Evolutionary conservation across 306 rosid genomes (phyloP).

Genomic region (Malus orientalis): DNA sequence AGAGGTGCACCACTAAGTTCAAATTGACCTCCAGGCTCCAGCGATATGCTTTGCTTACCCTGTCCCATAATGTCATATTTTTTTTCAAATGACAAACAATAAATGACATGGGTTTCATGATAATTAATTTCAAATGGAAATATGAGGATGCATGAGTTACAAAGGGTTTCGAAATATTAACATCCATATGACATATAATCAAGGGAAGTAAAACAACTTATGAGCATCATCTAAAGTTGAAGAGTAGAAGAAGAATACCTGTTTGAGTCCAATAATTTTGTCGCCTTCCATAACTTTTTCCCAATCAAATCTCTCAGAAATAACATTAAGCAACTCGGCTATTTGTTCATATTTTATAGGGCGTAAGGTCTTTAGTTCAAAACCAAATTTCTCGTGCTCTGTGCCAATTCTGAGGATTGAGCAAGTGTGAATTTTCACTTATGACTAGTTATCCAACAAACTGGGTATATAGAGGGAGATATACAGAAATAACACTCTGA

Average conservation of each 20-base stretch:
- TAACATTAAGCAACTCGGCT: conserved; percentile 68
- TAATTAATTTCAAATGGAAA: background rate
- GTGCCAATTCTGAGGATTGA: conserved; percentile 75
- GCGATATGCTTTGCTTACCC: conserved; percentile 96
- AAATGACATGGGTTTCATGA: background rate
- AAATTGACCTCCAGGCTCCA: conserved; percentile 99
- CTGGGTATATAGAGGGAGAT: background rate
- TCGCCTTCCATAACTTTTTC: conserved; percentile 87
- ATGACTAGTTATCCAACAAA: background rate
- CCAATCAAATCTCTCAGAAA: conserved; percentile 96
- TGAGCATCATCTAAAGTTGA: background rate
- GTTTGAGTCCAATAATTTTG: conserved; percentile 86
- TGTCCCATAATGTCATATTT: conserved; percentile 27
- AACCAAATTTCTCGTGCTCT: conserved; percentile 98
- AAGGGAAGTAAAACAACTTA: background rate
- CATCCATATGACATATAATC: background rate
- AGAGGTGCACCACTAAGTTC: conserved; percentile 99
- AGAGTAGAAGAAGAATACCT: conserved; percentile 31
- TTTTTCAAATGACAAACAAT: background rate
- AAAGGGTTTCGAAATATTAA: background rate
- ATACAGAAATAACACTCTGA: background rate
- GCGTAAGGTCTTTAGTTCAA: conserved; percentile 62
- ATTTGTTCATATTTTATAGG: conserved; percentile 89
- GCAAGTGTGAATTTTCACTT: background rate
- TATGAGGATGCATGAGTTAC: background rate